phyloP scores from a whole-genome alignment of 345 rosid genomes.

The Populus tremula region DNA sequence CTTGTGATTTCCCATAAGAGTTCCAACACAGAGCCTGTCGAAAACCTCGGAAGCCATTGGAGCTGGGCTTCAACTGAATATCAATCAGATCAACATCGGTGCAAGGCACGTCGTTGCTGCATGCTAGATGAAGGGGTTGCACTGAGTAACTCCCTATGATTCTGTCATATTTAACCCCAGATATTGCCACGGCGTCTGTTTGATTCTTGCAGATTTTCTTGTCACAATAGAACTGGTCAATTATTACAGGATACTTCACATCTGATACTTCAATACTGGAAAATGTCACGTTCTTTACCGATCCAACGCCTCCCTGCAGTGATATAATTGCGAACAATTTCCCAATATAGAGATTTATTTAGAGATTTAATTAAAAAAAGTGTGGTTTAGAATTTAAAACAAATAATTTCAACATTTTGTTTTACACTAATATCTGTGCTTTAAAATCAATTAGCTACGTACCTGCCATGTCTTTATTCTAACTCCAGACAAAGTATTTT shows the following conservation, averaged over 20 bases:
- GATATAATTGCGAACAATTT: no score
- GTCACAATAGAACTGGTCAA: constrained; percentile 88
- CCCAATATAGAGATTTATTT: background rate
- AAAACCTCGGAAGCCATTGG: constrained; percentile 28
- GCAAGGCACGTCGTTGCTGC: constrained; percentile 73
- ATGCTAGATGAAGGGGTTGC: constrained; percentile 70
- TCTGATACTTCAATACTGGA: constrained; percentile 62
- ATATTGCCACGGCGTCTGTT: constrained; percentile 65
- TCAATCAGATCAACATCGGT: constrained; percentile 58
- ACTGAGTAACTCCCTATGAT: constrained; percentile 61
- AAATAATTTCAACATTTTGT: background rate
- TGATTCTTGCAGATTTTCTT: constrained; percentile 71
- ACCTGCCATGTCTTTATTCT: constrained; percentile 98
- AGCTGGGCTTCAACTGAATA: constrained; percentile 58
- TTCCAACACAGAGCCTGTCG: constrained; percentile 66
- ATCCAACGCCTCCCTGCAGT: constrained; percentile 67
- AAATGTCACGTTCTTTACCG: constrained; percentile 73
- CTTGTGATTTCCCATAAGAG: constrained; percentile 74
- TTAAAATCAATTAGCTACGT: background rate
- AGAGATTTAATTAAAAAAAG: background rate
- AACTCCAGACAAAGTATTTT: constrained; percentile 63
- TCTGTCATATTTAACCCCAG: constrained; percentile 54
- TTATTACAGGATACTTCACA: constrained; percentile 69
- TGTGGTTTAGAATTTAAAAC: background rate
- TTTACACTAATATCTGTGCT: background rate